Base-by-base conservation (phyloP, 352 stramenopile species). In the Albugo candida region DNA sequence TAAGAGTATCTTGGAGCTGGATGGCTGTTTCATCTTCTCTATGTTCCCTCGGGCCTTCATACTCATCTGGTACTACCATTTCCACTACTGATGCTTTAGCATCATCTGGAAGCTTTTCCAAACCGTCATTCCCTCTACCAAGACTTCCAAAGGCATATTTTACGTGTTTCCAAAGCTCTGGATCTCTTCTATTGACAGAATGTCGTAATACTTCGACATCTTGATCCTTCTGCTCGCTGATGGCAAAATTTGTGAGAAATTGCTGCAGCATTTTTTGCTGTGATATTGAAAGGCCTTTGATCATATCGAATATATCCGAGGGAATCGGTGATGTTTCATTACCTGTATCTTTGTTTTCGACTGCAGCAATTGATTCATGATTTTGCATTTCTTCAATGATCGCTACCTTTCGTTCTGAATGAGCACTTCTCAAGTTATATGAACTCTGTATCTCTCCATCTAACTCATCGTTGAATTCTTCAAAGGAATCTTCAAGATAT, bases 401-500 rank as follows among this genome's bases (percentile, higher is more conserved):
- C 24, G 24, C 24, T 31, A 10, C 24, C 24, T 31, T 31, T 8
- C 24, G 24, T 31, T 31, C 24, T 31, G 24, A 10, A 8, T 8
- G 8, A 31, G 24, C 24, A 31, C 8, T 8, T 10, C 8, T 31
- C 8, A 10, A 3, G 8, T 31, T 31, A 10, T 31, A 3, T 8
- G 8, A 31, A 10, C 8, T 3, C 24, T 3, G 3, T 10, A 31
- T 31, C 8, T 3, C 24, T 31, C 8, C 24, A 31, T 31, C 24
- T 10, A 8, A 31, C 3, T 10, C 59, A 0, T 70, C 67, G 37
- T 86, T 70, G 60, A 84, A 85, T 21, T 81, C 74, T 54, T 89
- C 77, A 55, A 89, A 89, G 0, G 73, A 86, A 35, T 89, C 77
- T 14, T 85, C 73, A 54, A 83, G 51, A 51, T 89, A 89, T 16